Evolutionary conservation across 345 rosid genomes (phyloP).

Genomic region (Aquilaria malaccensis): DNA sequence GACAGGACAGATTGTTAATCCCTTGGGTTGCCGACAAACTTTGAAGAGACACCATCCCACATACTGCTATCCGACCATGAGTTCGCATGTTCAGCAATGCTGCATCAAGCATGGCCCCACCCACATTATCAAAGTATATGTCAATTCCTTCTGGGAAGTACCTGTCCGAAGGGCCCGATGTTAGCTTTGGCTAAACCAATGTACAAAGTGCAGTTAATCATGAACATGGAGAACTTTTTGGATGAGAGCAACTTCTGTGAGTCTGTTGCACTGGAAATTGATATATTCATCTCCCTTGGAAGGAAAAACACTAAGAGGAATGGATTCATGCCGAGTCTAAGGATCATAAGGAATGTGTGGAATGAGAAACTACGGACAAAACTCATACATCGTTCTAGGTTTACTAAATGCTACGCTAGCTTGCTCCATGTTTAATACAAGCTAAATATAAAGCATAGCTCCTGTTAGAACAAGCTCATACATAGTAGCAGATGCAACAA

Average conservation of each 20-base stretch:
- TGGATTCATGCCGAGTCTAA: no score
- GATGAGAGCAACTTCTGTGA: not conserved
- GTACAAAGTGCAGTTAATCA: not conserved
- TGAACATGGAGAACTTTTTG: not conserved
- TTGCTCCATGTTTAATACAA: no score
- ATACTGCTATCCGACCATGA: constrained; percentile 57
- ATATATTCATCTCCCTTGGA: no score
- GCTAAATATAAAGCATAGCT: no score
- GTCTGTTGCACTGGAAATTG: no score
- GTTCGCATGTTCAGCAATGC: constrained; percentile 58
- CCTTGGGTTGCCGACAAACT: constrained; percentile 32
- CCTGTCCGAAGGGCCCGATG: constrained; percentile 19
- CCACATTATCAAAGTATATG: constrained; percentile 75
- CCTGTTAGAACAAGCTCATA: no score
- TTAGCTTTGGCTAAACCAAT: not conserved
- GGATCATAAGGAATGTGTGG: no score
- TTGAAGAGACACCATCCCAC: constrained; percentile 61
- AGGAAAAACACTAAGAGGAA: no score
- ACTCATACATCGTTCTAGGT: no score
- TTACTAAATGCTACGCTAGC: no score
- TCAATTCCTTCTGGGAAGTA: constrained; percentile 59
- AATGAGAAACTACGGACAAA: no score
- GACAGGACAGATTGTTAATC: constrained; percentile 37
- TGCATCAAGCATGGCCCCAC: constrained; percentile 65
- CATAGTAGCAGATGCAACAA: no score